Base-by-base conservation (phyloP, 2,329 filamentous ascomycete species). In the Mycosphaerella arachidis region DNA sequence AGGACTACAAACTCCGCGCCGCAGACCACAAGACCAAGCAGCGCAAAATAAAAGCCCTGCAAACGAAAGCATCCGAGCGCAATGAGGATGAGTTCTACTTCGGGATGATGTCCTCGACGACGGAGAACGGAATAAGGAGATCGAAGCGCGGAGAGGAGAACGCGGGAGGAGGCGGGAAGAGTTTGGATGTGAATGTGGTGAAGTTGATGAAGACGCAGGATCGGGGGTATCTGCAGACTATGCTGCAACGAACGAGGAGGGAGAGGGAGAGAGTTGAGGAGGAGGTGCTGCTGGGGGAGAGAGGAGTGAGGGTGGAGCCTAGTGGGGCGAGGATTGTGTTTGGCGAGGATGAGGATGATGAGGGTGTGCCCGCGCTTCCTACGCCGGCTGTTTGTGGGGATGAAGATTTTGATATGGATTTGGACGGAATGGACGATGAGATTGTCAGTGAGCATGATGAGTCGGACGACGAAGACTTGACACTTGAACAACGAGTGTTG, bases 1-100 rank as follows among this genome's bases (percentile, higher is more conserved):
- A 97, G 79, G 85, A 88, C 75, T 88, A 88, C 77, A 82, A 83
- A 61, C 82, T 87, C 59, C 84, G 85, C 56, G 85, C 85, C 18
- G 78, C 80, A 72, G 85, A 87, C 75, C 85, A 86, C 77, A 84
- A 85, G 67, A 71, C 75, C 57, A 88, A 88, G 73, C 83, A 85
- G 70, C 76, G 78, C 58, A 84, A 85, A 63, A 75, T 88, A 57
- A 80, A 82, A 70, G 77, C 82, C 18, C 76, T 88, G 18, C 79
- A 81, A 61, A 77, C 84, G 65, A 87, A 87, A 70, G 85, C 82
- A 6, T 75, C 76, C 52, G 82, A 85, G 59, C 79, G 83, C 40
- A 87, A 88, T 65, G 84, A 85, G 16, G 85, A 88, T 79, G 85
- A 88, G 68, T 88, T 87, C 70, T 80, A 82, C 48, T 87, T 86